Base-by-base conservation (phyloP, 257 asterid species). In the Lantana camara region DNA sequence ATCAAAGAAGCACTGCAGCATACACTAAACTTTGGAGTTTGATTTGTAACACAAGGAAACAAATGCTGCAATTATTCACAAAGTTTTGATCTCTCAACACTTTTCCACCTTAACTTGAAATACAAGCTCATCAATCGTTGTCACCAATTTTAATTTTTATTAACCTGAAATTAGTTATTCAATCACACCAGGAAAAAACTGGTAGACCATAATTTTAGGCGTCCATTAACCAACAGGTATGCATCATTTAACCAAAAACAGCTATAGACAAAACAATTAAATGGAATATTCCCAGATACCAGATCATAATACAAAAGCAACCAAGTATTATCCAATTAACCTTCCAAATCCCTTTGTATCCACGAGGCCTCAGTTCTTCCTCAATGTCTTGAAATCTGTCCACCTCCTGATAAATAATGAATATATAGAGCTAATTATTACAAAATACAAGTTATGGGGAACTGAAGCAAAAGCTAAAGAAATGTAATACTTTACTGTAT, bases 271-370 rank as follows among this genome's bases (percentile, higher is more conserved):
- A 44, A 44, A 5, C 20, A 44, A 14, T 9, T 5, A n/a, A 15
- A n/a, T 1, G 19, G 34, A 70, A 12, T 16, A 22, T n/a, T n/a
- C 21, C 60, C 21, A 57, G 20, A 48, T 30, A 47, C 60, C 12
- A 55, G 16, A 57, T 16, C 60, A 58, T 61, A 64, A 63, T 29
- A 54, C 22, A n/a, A 75, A 64, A 59, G 62, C 47, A 71, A 64
- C 48, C 51, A 66, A 56, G 41, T 12, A 62, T 37, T 52, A 59
- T 66, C 54, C 38, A 52, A 57, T 40, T 67, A 73, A 93, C 99
- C 97, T 90, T 90, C 99, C 96, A 93, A 73, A 93, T 82, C 78
- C 99, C 97, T 78, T 9, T 77, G 80, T 93, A 93, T 62, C 95
- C 99, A 23, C 80, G 88, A 58, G 73, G 82, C 68, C 68, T 83